These are phyloP conservation scores for Fusarium keratoplasticum DNA, from an alignment of 2,329 filamentous ascomycete species.

Conservation along the genomic window DNA sequence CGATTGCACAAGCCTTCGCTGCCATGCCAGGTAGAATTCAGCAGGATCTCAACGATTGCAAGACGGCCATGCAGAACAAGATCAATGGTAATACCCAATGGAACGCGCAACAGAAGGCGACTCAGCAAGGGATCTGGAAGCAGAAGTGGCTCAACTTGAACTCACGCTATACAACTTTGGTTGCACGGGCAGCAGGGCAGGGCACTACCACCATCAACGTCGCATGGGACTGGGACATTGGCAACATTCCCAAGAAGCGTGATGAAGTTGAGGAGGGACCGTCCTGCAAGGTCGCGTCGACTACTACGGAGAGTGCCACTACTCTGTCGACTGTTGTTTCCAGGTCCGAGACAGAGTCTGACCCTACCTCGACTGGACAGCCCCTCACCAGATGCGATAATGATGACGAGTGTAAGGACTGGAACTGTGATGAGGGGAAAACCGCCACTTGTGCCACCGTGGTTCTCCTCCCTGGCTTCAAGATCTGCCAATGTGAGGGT, in stretches of 20 bases:
- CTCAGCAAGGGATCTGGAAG: background rate
- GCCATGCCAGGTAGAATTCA: background rate
- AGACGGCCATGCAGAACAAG: background rate
- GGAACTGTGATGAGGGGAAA: background rate
- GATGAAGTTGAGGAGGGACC: background rate
- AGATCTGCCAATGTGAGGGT: background rate
- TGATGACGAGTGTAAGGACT: background rate
- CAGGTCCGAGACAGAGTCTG: background rate
- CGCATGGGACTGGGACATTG: background rate
- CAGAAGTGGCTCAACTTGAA: background rate
- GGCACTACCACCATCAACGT: background rate
- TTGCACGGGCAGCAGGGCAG: background rate
- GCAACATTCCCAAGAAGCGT: background rate
- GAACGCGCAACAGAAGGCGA: background rate
- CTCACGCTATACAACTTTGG: background rate
- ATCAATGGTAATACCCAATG: background rate
- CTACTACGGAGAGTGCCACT: background rate
- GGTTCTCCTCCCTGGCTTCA: background rate
- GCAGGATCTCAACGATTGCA: background rate
- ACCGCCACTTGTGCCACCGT: background rate
- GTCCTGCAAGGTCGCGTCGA: background rate
- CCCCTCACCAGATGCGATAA: background rate
- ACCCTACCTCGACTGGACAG: background rate
- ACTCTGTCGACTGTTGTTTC: background rate
- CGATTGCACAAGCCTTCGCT: background rate